phyloP scores from a whole-genome alignment of 202 grass and related monocot species.

The Saccharum hybrid region DNA sequence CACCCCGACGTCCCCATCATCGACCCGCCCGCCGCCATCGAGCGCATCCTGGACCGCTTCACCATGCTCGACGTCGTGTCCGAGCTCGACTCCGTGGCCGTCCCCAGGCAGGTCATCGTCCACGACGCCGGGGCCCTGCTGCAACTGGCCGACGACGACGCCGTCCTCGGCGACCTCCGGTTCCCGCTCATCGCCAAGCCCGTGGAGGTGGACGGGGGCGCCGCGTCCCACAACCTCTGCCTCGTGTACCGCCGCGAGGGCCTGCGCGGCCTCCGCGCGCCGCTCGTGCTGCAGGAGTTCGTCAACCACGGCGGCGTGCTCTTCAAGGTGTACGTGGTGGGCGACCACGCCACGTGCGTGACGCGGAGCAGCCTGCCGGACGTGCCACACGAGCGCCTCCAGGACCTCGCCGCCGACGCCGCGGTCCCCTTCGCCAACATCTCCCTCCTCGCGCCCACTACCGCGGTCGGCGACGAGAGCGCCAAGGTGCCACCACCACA shows the following conservation, averaged over 20 bases:
- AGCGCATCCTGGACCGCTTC: constrained; percentile 74
- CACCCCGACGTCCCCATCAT: constrained; percentile 64
- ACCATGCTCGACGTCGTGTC: constrained; percentile 83
- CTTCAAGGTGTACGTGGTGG: constrained; percentile 82
- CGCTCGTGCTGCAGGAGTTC: constrained; percentile 86
- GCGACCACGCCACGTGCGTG: constrained; percentile 69
- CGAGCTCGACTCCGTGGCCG: constrained; percentile 39
- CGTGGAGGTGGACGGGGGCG: constrained; percentile 70
- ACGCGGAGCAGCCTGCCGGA: constrained; percentile 74
- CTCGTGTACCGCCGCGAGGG: constrained; percentile 74
- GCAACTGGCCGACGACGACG: background rate
- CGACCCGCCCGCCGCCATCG: constrained; percentile 61
- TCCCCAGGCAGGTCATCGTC: constrained; percentile 59
- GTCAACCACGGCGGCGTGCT: constrained; percentile 85
- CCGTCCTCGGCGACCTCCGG: constrained; percentile 36
- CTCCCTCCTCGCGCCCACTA: constrained; percentile 46
- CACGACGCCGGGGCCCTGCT: constrained; percentile 35
- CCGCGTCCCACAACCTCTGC: constrained; percentile 68
- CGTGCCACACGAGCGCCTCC: constrained; percentile 54
- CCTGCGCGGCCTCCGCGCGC: constrained; percentile 48
- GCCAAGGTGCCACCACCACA: constrained; percentile 40
- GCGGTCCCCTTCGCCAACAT: constrained; percentile 67
- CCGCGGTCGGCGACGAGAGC: background rate
- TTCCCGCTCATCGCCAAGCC: constrained; percentile 90
- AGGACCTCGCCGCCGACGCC: constrained; percentile 31